Base-by-base conservation (phyloP, 192 early-diverging fungal genomes). In the Radiomyces spectabilis region DNA sequence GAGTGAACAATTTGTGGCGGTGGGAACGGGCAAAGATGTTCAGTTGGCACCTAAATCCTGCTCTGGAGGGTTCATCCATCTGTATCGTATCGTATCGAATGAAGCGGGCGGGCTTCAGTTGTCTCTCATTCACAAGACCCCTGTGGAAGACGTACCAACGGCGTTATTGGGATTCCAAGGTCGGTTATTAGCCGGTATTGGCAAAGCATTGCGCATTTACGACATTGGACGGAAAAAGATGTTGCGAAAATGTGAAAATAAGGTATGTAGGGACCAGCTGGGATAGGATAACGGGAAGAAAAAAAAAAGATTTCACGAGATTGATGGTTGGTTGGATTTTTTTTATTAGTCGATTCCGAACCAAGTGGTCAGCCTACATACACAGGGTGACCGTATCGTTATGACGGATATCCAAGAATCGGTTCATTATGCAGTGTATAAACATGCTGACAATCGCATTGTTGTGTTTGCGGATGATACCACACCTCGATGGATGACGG, bases 401-500 rank as follows among this genome's bases (percentile, higher is more conserved):
- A 75, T 90, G 18, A 82, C 82, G 25, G 97, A 99, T 57, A 75
- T 89, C 18, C 90, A 92, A 56, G 92, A 95, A 65, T 93, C 93
- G 3, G 68, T 93, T 4, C 83, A 81, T 29, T 91, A 88, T 69
- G 85, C 80, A 1, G 66, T 74, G 1, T 96, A 91, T 60, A 65
- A 80, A 16, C 76, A 71, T 24, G 54, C 74, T 3, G 82, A 94
- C 51, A 92, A 94, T 62, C 77, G 79, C 13, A 90, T 99, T 66
- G 83, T 82, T n/a, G 72, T 91, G 1, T 86, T 95, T 70, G 92
- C 94, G 29, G 94, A 95, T 53, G 97, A 99, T 62, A 81, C 88
- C n/a, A 66, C 82, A 18, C 88, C 89, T 41, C 81, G 94, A 41
- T 94, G 86, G 82, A 81, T 89, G 34, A 92, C 94, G 13, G 67